phyloP scores from a whole-genome alignment of 805 yeast species.

The Scheffersomyces coipomensis region DNA sequence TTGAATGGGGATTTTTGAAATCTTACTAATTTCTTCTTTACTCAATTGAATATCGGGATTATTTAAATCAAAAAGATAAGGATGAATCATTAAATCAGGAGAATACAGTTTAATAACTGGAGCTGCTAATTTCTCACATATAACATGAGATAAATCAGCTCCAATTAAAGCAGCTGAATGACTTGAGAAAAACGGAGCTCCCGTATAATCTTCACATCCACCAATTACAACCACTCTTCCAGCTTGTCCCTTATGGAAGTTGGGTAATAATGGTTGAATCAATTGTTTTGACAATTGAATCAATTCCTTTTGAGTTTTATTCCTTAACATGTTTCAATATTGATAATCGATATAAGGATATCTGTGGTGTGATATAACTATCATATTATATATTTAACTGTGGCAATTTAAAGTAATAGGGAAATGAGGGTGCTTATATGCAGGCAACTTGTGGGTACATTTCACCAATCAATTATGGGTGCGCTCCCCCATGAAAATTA shows the following conservation, averaged over 20 bases:
- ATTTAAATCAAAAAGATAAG: conserved; percentile 62
- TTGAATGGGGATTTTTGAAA: conserved; percentile 12
- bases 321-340: conserved; percentile 22
- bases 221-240: conserved; percentile 88
- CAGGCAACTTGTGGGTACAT: too few species aligned
- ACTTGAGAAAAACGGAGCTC: conserved; percentile 92
- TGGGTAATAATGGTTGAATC: conserved; percentile 73
- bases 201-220: conserved; percentile 94
- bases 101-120: conserved; percentile 81
- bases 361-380: too few species aligned
- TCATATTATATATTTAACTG: too few species aligned
- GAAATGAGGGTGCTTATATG: too few species aligned
- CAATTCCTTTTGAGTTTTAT: conserved; percentile 41
- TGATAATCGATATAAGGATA: too few species aligned
- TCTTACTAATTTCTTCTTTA: conserved; percentile 15
- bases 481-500: too few species aligned
- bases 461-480: too few species aligned
- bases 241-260: conserved; percentile 86
- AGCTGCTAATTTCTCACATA: conserved; percentile 82
- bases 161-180: conserved; percentile 84
- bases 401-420: too few species aligned
- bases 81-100: conserved; percentile 96
- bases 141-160: conserved; percentile 82
- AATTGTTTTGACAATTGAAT: conserved; percentile 50
- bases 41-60: conserved; percentile 23